phyloP scores from a whole-genome alignment of 106 monocot genomes.

The Phalaenopsis aphrodite region DNA sequence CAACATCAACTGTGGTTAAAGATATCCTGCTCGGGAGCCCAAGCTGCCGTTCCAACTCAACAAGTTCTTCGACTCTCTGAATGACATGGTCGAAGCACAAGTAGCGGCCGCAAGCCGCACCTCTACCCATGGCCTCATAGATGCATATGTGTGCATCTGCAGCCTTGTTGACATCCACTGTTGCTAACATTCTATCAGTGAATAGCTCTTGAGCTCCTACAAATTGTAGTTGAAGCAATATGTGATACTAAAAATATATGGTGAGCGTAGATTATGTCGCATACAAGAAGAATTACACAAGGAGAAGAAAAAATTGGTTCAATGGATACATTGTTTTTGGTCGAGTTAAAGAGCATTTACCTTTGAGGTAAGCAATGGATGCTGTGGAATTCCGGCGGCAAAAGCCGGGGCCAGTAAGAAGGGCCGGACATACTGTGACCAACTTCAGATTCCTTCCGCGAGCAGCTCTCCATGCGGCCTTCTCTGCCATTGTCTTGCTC shows the following conservation, averaged over 20 bases:
- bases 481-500: conserved; percentile 86
- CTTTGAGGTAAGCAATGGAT: conserved; percentile 87
- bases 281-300: too few species aligned
- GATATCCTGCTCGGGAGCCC: conserved; percentile 35
- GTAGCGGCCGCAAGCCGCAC: conserved; percentile 58
- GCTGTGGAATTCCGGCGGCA: conserved; percentile 43
- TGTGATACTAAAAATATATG: too few species aligned
- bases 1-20: neutral
- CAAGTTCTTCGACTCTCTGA: conserved; percentile 29
- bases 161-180: conserved; percentile 39
- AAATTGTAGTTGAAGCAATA: too few species aligned
- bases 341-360: conserved; percentile 14
- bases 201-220: conserved; percentile 65
- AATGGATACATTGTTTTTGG: neutral
- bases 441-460: conserved; percentile 59
- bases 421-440: conserved; percentile 63
- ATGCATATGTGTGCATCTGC: conserved; percentile 64
- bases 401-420: conserved; percentile 67
- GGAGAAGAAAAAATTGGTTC: too few species aligned
- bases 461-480: conserved; percentile 69
- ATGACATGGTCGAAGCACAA: conserved; percentile 62
- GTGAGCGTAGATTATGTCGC: too few species aligned
- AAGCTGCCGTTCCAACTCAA: conserved; percentile 44
- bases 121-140: conserved; percentile 44
- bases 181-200: conserved; percentile 45